A percentile compares a stretch with the other conserved stretches of the same genome.
Conservation (phyloP, 805 yeast species). For the Candida awuae region DNA sequence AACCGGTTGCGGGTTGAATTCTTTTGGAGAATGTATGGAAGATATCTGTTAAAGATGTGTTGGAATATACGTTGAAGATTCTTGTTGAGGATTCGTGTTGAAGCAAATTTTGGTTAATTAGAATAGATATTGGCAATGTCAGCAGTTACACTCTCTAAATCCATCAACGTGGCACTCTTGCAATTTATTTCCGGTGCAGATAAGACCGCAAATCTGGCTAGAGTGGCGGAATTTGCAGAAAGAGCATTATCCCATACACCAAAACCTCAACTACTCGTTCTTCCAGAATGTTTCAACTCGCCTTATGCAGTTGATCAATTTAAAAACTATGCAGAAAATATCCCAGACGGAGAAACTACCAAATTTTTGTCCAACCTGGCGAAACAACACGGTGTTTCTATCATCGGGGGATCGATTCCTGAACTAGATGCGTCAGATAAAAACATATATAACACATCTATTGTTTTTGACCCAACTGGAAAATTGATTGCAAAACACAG, state of each 20-base stretch:
- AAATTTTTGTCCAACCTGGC: constrained; percentile 58
- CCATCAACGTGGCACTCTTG: constrained; percentile 71
- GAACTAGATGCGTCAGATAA: constrained; percentile 51
- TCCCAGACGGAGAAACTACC: constrained; percentile 69
- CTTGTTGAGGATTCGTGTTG: too few species aligned
- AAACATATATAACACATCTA: constrained; percentile 61
- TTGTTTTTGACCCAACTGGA: constrained; percentile 68
- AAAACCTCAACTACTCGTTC: constrained; percentile 60
- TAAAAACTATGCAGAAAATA: constrained; percentile 78
- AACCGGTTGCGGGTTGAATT: too few species aligned
- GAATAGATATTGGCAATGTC: constrained; percentile 4
- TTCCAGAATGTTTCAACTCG: constrained; percentile 95
- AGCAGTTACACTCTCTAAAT: constrained; percentile 29
- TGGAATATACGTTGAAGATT: too few species aligned
- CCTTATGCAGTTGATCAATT: constrained; percentile 88
- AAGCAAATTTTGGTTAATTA: too few species aligned
- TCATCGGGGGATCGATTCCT: constrained; percentile 92
- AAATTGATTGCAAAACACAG: constrained; percentile 80
- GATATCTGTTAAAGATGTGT: too few species aligned
- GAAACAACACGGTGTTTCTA: constrained; percentile 47
- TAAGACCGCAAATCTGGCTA: constrained; percentile 66
- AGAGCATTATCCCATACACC: constrained; percentile 53
- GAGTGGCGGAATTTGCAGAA: constrained; percentile 55
- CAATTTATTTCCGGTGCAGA: constrained; percentile 80
- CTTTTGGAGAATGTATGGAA: too few species aligned